Base-by-base conservation (phyloP, 2,329 filamentous ascomycete species). In the Colletotrichum eremochloae region DNA sequence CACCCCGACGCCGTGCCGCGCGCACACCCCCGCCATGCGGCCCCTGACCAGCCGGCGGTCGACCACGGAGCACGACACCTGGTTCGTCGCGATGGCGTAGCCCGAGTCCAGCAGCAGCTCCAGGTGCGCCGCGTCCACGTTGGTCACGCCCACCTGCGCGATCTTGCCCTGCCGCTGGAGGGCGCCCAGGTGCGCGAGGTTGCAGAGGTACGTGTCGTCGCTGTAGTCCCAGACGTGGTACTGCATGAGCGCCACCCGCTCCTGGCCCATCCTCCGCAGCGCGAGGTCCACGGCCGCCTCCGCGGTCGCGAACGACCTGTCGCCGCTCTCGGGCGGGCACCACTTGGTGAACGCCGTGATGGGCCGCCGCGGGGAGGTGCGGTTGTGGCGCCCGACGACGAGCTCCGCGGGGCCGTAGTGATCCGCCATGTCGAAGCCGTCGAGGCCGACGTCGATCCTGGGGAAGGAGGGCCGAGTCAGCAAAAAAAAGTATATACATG, bases 351-450 rank as follows among this genome's bases (percentile, higher is more conserved):
- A 68, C 15, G 69, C 69, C 5, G 58, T 14, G 44, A 68, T 6
- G 52, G 58, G 44, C 7, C 18, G 56, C 9, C 24, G 40, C 8
- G 18, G 6, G 11, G 33, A 33, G 5, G 42, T 40, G 58, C 14
- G 52, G 42, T 63, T 24, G 53, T 63, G 52, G 8, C 48, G 58
- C 15, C 69, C 69, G 58, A 71, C 38, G 58, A 71, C 65, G 9
- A 63, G 58, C 57, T 71, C 69, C 0, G 69, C 69, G 18, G 69
- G 69, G 15, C 69, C 79, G 66, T 82, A 82, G 56, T 82, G 81
- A 68, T 82, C 80, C 6, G 81, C 81, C 80, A 82, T 81, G 62
- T 82, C 80, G 31, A 78, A 74, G 18, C 78, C 77, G 2, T 71
- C 74, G 5, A 81, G 74, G 0, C 81, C 80, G 12, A 58, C 50